Base-by-base conservation (phyloP, 73 alveolate genomes). In the Paramecium biaurelia region DNA sequence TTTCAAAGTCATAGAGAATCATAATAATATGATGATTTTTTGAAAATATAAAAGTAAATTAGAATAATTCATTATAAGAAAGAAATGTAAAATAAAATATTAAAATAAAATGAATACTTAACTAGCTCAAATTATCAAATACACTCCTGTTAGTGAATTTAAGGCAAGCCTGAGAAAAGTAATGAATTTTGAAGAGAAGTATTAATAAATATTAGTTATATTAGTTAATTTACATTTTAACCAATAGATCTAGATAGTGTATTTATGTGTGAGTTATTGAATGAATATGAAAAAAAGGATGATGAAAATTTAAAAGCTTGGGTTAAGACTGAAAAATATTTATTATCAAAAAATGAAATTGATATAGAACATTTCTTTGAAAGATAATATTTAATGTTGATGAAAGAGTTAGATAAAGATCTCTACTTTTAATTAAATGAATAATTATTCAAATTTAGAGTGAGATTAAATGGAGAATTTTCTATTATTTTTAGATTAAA, bases 391-490 rank as follows among this genome's bases (percentile, higher is more conserved):
- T 63, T 63, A 63, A 63, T 63, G 84, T 32, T 63, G 12, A 30
- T 30, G 45, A 63, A 63, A 32, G 84, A 63, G n/a, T 28, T 63
- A 23, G 84, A 63, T 63, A 30, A 63, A 32, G 84, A 63, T 11
- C 2, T 63, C 11, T 63, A 63, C 45, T 63, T 63, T 26, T 12
- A 26, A 63, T 63, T 63, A 63, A 30, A 63, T 30, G 84, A 63
- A 63, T 32, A 30, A 63, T 63, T 63, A 32, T 63, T 63, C 84
- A 63, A 63, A 63, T 63, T 63, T 12, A 63, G 84, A n/a, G 84
- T 63, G 9, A 63, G 84, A 63, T 14, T 63, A n/a, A 63, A 63
- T 24, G 84, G 84, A 26, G 41, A 63, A 32, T 63, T 63, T 32
- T 30, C 84, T 23, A 63, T 30, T 4, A 63, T 63, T 30, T 63